These are phyloP conservation scores for Lobosporangium transversale DNA, from an alignment of 192 early-diverging fungal genomes.

Conservation along the genomic window DNA sequence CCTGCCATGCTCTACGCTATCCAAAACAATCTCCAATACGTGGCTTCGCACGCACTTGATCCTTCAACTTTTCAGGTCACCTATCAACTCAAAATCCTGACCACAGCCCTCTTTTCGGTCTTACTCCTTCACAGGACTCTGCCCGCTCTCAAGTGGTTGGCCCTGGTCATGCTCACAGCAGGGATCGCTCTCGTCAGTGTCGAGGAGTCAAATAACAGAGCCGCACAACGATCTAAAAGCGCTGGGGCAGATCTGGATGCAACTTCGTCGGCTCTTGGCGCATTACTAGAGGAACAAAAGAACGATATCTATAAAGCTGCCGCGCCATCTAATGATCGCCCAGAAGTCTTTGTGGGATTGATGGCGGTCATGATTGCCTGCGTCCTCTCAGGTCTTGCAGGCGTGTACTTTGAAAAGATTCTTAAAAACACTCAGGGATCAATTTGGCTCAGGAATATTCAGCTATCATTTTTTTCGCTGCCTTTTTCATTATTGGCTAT, in stretches of 20 bases:
- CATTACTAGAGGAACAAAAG: conserved; percentile 22
- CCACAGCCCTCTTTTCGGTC: conserved; percentile 94
- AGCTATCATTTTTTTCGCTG: conserved; percentile 87
- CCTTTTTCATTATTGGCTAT: conserved; percentile 87
- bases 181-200: conserved; percentile 92
- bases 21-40: conserved; percentile 97
- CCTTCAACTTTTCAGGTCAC: conserved; percentile 97
- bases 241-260: conserved; percentile 19
- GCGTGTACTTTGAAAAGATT: conserved; percentile 99
- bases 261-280: conserved; percentile 6
- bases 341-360: conserved; percentile 76
- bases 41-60: conserved; percentile 86
- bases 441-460: conserved; percentile 93
- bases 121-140: conserved; percentile 78
- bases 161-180: conserved; percentile 82
- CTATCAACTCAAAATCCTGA: conserved; percentile 97
- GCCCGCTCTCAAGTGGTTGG: conserved; percentile 79
- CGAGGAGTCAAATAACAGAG: conserved; percentile 56
- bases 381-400: conserved; percentile 91
- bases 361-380: conserved; percentile 84
- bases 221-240: conserved; percentile 4
- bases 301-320: conserved; percentile 7
- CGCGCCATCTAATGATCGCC: conserved; percentile 31
- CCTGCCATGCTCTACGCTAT: conserved; percentile 93
- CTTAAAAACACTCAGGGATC: conserved; percentile 84